Conservation (phyloP, 306 rosid genomes). For the Citrullus mucosospermus region DNA sequence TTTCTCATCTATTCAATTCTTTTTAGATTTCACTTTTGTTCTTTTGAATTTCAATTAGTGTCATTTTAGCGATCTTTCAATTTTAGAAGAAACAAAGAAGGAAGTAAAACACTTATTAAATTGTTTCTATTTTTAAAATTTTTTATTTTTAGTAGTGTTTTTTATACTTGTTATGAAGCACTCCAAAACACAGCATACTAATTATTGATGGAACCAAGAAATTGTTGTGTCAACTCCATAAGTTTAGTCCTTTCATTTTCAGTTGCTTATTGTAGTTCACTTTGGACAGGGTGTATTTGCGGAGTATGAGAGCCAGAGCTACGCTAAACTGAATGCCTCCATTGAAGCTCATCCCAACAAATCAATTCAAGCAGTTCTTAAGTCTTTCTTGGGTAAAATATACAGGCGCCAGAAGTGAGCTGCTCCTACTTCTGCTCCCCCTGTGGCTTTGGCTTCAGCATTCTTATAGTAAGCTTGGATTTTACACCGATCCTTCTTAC, state of each 20-base stretch:
- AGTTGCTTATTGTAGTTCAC: background rate
- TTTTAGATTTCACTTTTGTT: too few species aligned
- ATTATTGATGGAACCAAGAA: background rate
- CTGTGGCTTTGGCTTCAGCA: background rate
- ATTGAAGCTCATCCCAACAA: slow-evolving; percentile 75
- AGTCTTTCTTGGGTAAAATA: slow-evolving; percentile 80
- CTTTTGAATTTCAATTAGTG: too few species aligned
- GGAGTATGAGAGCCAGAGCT: slow-evolving; percentile 67
- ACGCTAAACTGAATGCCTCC: slow-evolving; percentile 40
- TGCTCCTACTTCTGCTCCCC: background rate
- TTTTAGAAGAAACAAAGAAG: too few species aligned
- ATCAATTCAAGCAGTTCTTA: slow-evolving; percentile 72
- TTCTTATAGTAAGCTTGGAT: background rate
- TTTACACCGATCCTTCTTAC: background rate
- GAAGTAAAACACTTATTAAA: too few species aligned
- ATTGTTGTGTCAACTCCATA: background rate
- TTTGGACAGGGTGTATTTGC: slow-evolving; percentile 41
- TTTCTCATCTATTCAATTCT: too few species aligned
- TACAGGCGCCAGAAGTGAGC: slow-evolving; percentile 74
- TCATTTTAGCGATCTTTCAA: too few species aligned
- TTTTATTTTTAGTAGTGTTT: too few species aligned
- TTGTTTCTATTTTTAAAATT: too few species aligned
- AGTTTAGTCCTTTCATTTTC: background rate
- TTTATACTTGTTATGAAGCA: background rate
- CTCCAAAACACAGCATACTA: background rate